phyloP scores from a whole-genome alignment of 768 basidiomycete species.

The Mrakia frigida region DNA sequence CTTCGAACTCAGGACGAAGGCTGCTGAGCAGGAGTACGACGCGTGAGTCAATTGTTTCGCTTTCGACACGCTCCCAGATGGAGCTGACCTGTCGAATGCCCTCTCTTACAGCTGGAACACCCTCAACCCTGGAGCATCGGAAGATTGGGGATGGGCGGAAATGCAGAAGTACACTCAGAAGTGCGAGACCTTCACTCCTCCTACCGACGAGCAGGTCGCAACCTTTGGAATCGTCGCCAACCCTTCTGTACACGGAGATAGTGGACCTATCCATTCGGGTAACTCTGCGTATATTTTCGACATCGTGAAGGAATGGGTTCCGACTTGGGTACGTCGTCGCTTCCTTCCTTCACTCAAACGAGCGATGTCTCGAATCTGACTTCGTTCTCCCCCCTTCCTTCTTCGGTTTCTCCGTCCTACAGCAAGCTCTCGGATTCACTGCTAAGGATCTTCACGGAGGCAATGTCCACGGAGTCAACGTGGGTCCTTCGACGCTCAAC shows the following conservation, averaged over 20 bases:
- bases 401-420: conserved; percentile 38
- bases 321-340: conserved; percentile 46
- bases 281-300: conserved; percentile 46
- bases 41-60: too few relatives aligned
- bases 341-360: too few relatives aligned
- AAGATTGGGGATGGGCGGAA: conserved; percentile 42
- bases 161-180: conserved; percentile 42
- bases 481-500: conserved; percentile 60
- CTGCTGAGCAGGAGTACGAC: too few relatives aligned
- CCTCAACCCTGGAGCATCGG: conserved; percentile 41
- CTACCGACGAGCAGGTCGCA: conserved; percentile 47
- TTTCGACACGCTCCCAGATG: too few relatives aligned
- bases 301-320: conserved; percentile 56
- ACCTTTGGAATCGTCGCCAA: conserved; percentile 51
- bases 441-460: conserved; percentile 28
- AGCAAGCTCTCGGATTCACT: neutral
- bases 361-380: too few relatives aligned
- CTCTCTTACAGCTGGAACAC: conserved; percentile 26
- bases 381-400: neutral
- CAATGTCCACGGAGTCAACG: conserved; percentile 41
- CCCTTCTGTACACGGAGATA: conserved; percentile 51
- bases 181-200: conserved; percentile 55
- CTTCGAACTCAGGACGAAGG: too few relatives aligned
- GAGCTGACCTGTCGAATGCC: conserved; percentile 41
- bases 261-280: conserved; percentile 55